A percentile compares a stretch with the other conserved stretches of the same genome.
Conservation (phyloP, 805 yeast genomes). For the Ogataea pini region DNA sequence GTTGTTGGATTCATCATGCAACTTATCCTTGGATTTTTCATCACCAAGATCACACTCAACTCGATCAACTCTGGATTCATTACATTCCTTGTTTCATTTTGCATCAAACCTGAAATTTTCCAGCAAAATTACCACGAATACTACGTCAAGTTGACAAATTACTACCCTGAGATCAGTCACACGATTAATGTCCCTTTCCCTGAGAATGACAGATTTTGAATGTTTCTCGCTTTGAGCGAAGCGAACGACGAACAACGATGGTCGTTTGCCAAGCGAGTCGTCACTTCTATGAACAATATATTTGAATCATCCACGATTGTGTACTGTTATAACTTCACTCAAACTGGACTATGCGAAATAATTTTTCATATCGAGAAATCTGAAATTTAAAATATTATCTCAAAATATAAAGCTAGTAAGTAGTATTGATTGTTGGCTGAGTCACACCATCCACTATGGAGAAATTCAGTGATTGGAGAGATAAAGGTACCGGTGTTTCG, state of each 20-base stretch:
- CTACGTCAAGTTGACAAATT: slow-evolving; percentile 32
- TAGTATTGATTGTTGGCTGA: too few relatives aligned
- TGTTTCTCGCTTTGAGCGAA: background rate
- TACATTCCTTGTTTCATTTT: slow-evolving; percentile 80
- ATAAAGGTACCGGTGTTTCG: slow-evolving; percentile 89
- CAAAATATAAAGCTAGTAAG: too few relatives aligned
- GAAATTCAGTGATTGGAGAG: slow-evolving; percentile 81
- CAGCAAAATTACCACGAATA: slow-evolving; percentile 66
- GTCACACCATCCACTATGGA: slow-evolving; percentile 55
- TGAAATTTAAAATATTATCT: too few relatives aligned
- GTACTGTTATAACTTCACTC: background rate
- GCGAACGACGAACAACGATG: too few relatives aligned
- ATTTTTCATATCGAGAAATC: too few relatives aligned
- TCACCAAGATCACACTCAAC: slow-evolving; percentile 69
- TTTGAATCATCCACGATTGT: too few relatives aligned
- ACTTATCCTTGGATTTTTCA: slow-evolving; percentile 72
- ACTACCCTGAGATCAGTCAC: slow-evolving; percentile 34
- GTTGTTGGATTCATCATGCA: slow-evolving; percentile 30
- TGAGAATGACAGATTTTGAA: background rate
- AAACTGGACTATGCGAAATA: background rate
- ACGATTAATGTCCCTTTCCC: slow-evolving; percentile 34
- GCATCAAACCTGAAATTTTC: slow-evolving; percentile 83
- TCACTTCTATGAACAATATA: too few relatives aligned
- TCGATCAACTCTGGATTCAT: slow-evolving; percentile 81
- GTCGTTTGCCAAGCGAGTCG: too few relatives aligned